Percentiles rank a stretch among this genome's conserved stretches.
Evolutionary conservation across 768 basidiomycete species (phyloP).

Genomic region (Podaxis rugospora): DNA sequence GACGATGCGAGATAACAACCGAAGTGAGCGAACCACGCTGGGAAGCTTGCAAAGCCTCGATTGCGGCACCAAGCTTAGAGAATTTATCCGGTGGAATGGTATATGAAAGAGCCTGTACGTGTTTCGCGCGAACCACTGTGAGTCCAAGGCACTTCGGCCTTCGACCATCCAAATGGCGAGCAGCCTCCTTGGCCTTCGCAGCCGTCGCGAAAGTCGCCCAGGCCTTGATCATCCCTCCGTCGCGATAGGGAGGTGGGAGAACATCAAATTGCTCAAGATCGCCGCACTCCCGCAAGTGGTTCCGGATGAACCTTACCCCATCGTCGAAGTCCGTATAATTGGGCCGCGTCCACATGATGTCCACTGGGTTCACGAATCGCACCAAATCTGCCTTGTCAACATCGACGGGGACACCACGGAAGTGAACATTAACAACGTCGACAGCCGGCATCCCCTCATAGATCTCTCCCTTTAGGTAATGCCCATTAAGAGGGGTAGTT

Average conservation of each 20-base stretch:
- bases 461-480: constrained; percentile 39
- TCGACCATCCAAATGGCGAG: constrained; percentile 40
- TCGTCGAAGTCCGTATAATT: constrained; percentile 36
- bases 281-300: constrained; percentile 18
- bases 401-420: constrained; percentile 48
- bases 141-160: constrained; percentile 38
- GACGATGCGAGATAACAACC: constrained; percentile 16
- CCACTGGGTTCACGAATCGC: constrained; percentile 41
- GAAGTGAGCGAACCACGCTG: constrained; percentile 27
- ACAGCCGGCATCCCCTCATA: constrained; percentile 58
- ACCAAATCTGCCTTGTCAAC: constrained; percentile 36
- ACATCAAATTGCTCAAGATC: constrained; percentile 29
- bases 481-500: constrained; percentile 30
- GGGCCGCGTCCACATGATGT: constrained; percentile 47
- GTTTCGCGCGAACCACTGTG: constrained; percentile 44
- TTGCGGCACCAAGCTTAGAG: constrained; percentile 36
- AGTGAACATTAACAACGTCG: constrained; percentile 56
- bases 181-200: constrained; percentile 47
- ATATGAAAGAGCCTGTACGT: constrained; percentile 50
- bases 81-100: constrained; percentile 34
- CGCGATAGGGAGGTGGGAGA: constrained; percentile 44
- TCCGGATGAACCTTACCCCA: constrained; percentile 31
- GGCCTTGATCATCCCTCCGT: constrained; percentile 41
- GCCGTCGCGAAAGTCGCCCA: constrained; percentile 55
- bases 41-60: constrained; percentile 37